phyloP scores from a whole-genome alignment of 371 early-diverging fungal genomes.

The Rhizopus delemar region DNA sequence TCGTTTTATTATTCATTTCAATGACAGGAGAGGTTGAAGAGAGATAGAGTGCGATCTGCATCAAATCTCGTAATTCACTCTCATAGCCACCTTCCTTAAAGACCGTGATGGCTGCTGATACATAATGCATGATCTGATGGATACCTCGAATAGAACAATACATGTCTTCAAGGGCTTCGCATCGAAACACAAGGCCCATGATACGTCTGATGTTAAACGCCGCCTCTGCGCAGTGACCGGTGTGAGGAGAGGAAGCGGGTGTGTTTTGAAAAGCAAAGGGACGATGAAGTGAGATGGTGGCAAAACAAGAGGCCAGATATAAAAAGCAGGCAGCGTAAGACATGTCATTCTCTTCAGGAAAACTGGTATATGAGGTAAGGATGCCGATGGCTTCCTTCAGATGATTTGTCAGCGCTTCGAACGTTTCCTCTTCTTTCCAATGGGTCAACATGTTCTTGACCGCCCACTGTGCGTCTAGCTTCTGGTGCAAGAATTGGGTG shows the following conservation, averaged over 20 bases:
- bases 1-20: conserved; percentile 8
- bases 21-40: conserved; percentile 26
- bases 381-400: conserved; percentile 8
- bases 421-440: conserved; percentile 10
- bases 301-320: conserved; percentile 22
- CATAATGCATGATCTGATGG: conserved; percentile 44
- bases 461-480: conserved; percentile 2
- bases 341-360: conserved; percentile 17
- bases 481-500: conserved; percentile 14
- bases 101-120: conserved; percentile 41
- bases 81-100: conserved; percentile 15
- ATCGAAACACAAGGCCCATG: conserved; percentile 26
- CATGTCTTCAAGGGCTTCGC: conserved; percentile 34
- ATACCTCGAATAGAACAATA: conserved; percentile 46
- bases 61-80: conserved; percentile 1
- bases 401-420: conserved; percentile 5
- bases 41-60: conserved; percentile 12
- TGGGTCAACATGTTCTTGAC: neutral
- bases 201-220: conserved; percentile 32
- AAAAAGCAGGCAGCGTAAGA: conserved; percentile 29
- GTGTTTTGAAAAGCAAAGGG: conserved; percentile 8
- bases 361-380: conserved; percentile 13
- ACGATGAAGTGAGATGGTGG: conserved; percentile 24
- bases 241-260: conserved; percentile 11
- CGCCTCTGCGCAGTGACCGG: conserved; percentile 27